Evolutionary conservation across 164 flowering plant species (phyloP).

Genomic region (Berberis vulgaris): DNA sequence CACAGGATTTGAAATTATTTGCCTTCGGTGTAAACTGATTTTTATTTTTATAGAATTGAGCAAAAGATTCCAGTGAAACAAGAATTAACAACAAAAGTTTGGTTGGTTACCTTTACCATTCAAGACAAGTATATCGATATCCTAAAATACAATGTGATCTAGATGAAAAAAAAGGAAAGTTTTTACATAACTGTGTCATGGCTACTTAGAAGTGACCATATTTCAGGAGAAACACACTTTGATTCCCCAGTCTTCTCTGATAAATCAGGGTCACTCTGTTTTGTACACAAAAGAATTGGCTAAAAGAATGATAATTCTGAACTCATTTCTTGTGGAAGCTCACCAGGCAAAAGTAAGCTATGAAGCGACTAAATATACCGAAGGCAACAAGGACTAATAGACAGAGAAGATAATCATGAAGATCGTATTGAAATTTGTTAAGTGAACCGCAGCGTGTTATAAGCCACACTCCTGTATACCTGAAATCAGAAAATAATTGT

Average conservation of each 20-base stretch:
- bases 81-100: too few species aligned
- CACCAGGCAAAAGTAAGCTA: constrained; percentile 68
- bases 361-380: constrained; percentile 49
- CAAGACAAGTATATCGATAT: too few species aligned
- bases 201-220: not conserved
- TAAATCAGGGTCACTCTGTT: not conserved
- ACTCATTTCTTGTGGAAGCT: constrained; percentile 60
- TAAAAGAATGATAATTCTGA: not conserved
- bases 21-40: too few species aligned
- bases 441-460: constrained; percentile 85
- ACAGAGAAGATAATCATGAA: constrained; percentile 63
- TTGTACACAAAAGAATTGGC: constrained; percentile 2
- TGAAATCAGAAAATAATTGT: constrained; percentile 14
- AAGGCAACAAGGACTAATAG: constrained; percentile 38
- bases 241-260: not conserved
- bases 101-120: too few species aligned
- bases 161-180: not conserved
- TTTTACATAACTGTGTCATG: not conserved
- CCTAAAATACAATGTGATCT: not conserved
- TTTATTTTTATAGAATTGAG: too few species aligned
- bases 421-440: constrained; percentile 42
- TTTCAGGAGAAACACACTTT: not conserved
- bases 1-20: too few species aligned
- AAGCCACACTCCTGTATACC: constrained; percentile 94
- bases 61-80: too few species aligned